Base-by-base conservation (phyloP, 345 rosid genomes). In the Turritis glabra region DNA sequence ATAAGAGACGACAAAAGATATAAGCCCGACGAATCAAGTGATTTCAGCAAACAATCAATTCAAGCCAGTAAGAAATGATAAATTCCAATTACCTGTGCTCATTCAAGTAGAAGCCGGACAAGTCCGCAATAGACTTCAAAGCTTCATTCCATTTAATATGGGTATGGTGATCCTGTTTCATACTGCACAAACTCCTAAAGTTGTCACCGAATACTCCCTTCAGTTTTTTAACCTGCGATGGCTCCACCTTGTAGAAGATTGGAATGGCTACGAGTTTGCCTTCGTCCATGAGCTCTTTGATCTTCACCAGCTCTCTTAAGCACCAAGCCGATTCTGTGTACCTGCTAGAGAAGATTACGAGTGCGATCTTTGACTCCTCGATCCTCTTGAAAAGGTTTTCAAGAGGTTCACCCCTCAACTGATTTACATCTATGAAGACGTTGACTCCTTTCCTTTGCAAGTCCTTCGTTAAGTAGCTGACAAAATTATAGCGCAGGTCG, bases 111-210 rank as follows among this genome's bases (percentile, higher is more conserved):
- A 29, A 0, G 5, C 59, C 25, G 60, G 0, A 14, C 13, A 27
- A 27, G 8, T 27, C 14, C 14, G 17, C 11, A 59, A 43, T 14
- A 67, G 21, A 37, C 56, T 38, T 2, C 53, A 38, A 25, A 64
- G 76, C 71, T 70, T 73, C 37, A n/a, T 58, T 73, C 75, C 80
- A 76, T 15, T n/a, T 35, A 3, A 58, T n/a, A n/a, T n/a, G 48
- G 30, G 48, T 8, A 33, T 25, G 52, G 17, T 11, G 8, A 2
- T 60, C 6, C 21, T 13, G 32, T 25, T 50, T 1, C 11, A 21
- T 21, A 5, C 27, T 10, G 7, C 54, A 50, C 27, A 50, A 19
- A 22, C 23, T 51, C 71, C 37, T 19, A 44, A 67, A n/a, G 9
- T 35, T 51, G 10, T 0, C 2, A 14, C 71, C 60, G 2, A 44